A percentile compares a stretch with the other conserved stretches of the same genome.
These are phyloP conservation scores for Penicillium verhagenii DNA, from an alignment of 495 filamentous ascomycete species.

Conservation along the genomic window DNA sequence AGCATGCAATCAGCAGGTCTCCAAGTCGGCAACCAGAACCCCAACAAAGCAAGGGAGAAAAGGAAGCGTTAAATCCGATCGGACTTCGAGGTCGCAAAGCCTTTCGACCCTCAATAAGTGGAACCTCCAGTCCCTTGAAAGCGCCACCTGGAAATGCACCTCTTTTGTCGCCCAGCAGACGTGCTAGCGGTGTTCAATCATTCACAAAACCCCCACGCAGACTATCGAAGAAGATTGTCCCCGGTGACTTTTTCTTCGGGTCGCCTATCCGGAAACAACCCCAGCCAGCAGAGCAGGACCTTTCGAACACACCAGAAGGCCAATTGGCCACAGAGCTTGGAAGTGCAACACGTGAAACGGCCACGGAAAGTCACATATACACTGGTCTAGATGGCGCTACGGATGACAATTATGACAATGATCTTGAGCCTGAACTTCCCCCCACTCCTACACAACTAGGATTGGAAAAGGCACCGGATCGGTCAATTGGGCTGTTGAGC, in stretches of 20 bases:
- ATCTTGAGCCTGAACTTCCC: conserved; percentile 66
- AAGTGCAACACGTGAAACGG: conserved; percentile 29
- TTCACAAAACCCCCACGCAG: conserved; percentile 44
- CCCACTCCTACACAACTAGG: conserved; percentile 65
- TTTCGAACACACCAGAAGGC: conserved; percentile 34
- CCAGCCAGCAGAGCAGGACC: conserved; percentile 20
- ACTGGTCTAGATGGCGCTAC: conserved; percentile 20
- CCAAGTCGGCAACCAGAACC: conserved; percentile 19
- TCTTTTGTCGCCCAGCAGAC: conserved; percentile 31
- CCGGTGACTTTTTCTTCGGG: conserved; percentile 45
- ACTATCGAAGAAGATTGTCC: conserved; percentile 38
- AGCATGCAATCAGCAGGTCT: conserved; percentile 44
- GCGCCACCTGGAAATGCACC: conserved; percentile 27
- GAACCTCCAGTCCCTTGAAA: conserved; percentile 35
- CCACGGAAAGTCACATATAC: background rate
- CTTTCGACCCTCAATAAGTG: conserved; percentile 37
- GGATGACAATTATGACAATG: conserved; percentile 37
- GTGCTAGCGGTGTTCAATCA: conserved; percentile 34
- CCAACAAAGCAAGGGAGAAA: conserved; percentile 17
- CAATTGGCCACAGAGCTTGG: conserved; percentile 42
- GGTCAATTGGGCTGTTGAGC: conserved; percentile 36
- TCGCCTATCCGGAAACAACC: conserved; percentile 36
- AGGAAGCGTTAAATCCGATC: conserved; percentile 26
- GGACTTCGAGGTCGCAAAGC: conserved; percentile 39
- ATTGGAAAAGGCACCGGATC: conserved; percentile 44